phyloP scores from a whole-genome alignment of 441 rosid species.

The Codiaeum variegatum region DNA sequence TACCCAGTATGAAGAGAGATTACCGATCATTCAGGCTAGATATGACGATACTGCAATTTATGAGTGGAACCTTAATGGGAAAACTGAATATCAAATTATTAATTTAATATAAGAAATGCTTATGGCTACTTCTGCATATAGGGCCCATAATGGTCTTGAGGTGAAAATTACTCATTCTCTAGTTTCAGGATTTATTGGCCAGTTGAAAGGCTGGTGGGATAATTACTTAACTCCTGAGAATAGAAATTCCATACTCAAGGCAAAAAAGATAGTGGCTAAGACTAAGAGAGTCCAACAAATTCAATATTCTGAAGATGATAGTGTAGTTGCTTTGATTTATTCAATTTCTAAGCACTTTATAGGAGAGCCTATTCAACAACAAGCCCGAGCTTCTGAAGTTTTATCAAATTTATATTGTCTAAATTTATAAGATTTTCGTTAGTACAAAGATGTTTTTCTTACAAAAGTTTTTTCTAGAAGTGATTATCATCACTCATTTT shows the following conservation, averaged over 20 bases:
- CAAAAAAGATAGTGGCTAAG: too few relatives aligned
- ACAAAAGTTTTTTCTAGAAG: neutral
- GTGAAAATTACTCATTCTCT: neutral
- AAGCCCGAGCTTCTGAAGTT: neutral
- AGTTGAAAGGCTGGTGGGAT: too few relatives aligned
- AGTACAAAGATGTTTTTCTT: neutral
- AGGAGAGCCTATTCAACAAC: neutral
- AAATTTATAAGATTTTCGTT: neutral
- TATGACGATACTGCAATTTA: neutral
- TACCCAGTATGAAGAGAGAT: neutral
- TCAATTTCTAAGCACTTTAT: neutral
- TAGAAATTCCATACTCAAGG: too few relatives aligned
- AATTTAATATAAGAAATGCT: neutral
- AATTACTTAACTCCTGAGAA: too few relatives aligned
- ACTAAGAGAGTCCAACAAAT: too few relatives aligned
- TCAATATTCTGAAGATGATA: neutral
- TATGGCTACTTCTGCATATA: too few relatives aligned
- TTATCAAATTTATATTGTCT: neutral
- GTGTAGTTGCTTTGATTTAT: neutral
- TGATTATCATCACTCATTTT: neutral
- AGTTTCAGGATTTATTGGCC: neutral
- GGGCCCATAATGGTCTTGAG: neutral
- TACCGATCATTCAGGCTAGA: neutral
- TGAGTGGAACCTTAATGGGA: neutral
- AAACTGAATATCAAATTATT: neutral